Base-by-base conservation (phyloP, 1,284 basidiomycete species). In the Ceratorhiza oryzae-sativae region DNA sequence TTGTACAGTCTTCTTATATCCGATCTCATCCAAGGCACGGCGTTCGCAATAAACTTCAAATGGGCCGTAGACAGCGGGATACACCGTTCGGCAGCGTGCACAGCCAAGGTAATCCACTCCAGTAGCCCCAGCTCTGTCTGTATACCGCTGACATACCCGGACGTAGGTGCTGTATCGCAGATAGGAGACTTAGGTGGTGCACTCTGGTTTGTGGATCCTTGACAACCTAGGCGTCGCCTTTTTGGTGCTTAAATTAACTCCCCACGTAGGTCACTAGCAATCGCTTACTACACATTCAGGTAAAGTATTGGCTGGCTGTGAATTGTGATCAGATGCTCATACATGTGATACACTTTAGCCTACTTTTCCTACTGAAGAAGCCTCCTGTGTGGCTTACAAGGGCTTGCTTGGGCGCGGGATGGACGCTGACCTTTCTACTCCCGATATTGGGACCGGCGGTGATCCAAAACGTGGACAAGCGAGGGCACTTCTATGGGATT, bases 401-500 rank as follows among this genome's bases (percentile, higher is more conserved):
- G 3, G n/a, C 6, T 2, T 20, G 39, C 5, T 39, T 68, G 34
- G 39, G 23, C n/a, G 51, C 18, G 5, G 63, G 63, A 6, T 68
- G 63, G 63, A 56, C 41, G 13, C 20, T 68, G 1, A 68, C 56
- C 1, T 12, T 55, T 39, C 36, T 68, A 27, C 63, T 68, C 39
- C 63, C 63, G 23, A 68, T 68, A 18, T 23, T 56, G 20, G 63
- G 63, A 12, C 63, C 63, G 8, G 20, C 51, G 23, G 36, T 56
- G 2, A 68, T 68, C 20, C 34, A 68, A 39, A 51, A 68, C 39
- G 51, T 68, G n/a, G 39, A 55, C 8, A 39, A 32, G 30, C 23
- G 39, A 55, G 63, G 63, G 51, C 51, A 55, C 30, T 68, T 68
- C 25, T 68, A 68, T 46, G 63, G 63, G 23, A 49, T 68, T 46